These are phyloP conservation scores for Microdochium trichocladiopsis DNA, from an alignment of 2,329 filamentous ascomycete genomes.

Conservation along the genomic window DNA sequence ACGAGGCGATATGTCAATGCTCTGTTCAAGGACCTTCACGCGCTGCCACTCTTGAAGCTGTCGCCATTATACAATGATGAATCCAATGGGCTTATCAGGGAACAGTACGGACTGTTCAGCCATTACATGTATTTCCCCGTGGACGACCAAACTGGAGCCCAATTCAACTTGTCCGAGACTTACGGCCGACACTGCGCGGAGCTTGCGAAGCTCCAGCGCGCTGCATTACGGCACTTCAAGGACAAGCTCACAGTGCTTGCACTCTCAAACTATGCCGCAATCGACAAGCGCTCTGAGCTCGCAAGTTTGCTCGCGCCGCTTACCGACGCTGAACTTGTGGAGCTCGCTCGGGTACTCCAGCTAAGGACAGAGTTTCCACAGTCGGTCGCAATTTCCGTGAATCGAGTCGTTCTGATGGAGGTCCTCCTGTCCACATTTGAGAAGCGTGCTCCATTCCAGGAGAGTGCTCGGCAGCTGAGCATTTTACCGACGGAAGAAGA, in stretches of 20 bases:
- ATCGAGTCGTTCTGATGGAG: constrained; percentile 62
- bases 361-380: constrained; percentile 78
- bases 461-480: constrained; percentile 61
- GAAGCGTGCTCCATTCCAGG: constrained; percentile 74
- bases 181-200: constrained; percentile 73
- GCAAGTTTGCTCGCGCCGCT: constrained; percentile 67
- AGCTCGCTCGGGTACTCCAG: constrained; percentile 65
- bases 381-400: constrained; percentile 53
- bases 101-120: constrained; percentile 70
- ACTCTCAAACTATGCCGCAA: constrained; percentile 84
- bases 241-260: constrained; percentile 87
- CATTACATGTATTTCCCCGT: constrained; percentile 88
- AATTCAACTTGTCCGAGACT: constrained; percentile 64
- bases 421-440: constrained; percentile 70
- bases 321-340: constrained; percentile 64
- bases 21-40: constrained; percentile 76
- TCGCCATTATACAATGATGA: constrained; percentile 74
- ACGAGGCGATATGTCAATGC: constrained; percentile 92
- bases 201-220: constrained; percentile 73
- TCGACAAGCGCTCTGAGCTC: constrained; percentile 75
- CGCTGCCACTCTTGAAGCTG: constrained; percentile 68
- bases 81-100: constrained; percentile 69
- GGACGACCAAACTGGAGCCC: constrained; percentile 80
- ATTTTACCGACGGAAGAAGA: constrained; percentile 78
- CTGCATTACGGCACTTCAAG: constrained; percentile 74